Evolutionary conservation across 2,329 filamentous ascomycete species (phyloP).

Genomic region (Trichoderma semiorbis): DNA sequence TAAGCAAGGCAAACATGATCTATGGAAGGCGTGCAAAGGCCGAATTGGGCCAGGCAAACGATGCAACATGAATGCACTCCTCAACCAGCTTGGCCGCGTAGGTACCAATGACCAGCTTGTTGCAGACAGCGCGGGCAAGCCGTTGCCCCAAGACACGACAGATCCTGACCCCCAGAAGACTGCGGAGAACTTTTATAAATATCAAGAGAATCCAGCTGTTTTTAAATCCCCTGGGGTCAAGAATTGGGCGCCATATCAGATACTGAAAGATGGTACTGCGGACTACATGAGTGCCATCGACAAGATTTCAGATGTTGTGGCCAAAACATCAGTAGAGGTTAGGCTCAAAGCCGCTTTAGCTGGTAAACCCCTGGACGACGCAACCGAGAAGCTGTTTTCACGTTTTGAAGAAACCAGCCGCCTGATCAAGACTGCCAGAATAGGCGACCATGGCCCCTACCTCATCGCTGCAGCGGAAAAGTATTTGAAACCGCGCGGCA

Average conservation of each 20-base stretch:
- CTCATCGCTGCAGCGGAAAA: too few species aligned
- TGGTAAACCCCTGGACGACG: neutral
- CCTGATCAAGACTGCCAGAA: constrained; percentile 3
- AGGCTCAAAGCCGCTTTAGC: neutral
- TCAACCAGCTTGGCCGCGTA: neutral
- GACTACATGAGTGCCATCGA: neutral
- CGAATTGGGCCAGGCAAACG: neutral
- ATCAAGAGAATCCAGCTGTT: too few species aligned
- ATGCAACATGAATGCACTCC: neutral
- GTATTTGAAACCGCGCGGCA: neutral
- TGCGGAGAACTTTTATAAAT: neutral
- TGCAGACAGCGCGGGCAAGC: neutral
- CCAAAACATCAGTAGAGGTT: neutral
- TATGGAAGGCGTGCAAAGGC: too few species aligned
- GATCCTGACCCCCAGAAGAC: neutral
- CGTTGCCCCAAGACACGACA: neutral
- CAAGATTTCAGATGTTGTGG: neutral
- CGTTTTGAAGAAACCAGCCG: neutral
- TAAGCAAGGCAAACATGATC: too few species aligned
- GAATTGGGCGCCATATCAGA: neutral
- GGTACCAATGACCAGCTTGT: neutral
- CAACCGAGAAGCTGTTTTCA: neutral
- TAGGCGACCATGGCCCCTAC: neutral
- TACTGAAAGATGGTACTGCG: neutral
- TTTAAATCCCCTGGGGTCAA: too few species aligned